phyloP scores from a whole-genome alignment of 148 eudicot genomes.

The Cornus suecica region DNA sequence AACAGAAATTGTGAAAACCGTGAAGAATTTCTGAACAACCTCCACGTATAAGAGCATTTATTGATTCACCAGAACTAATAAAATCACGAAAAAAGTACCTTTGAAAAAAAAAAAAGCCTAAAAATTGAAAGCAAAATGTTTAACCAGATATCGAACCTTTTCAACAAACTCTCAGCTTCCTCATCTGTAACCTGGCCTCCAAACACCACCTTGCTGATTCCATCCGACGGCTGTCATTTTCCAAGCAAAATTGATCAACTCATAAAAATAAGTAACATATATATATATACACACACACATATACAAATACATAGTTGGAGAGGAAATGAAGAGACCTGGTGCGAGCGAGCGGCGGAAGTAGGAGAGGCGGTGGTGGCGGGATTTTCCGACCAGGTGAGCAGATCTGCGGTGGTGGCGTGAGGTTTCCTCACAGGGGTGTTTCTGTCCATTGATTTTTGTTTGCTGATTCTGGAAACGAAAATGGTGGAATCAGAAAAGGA shows the following conservation, averaged over 20 bases:
- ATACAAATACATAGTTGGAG: no score
- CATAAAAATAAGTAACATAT: neutral
- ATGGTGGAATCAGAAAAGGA: neutral
- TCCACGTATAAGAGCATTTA: conserved; percentile 7
- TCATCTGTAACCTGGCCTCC: conserved; percentile 45
- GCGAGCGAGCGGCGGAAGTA: conserved; percentile 33
- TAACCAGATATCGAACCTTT: conserved; percentile 29
- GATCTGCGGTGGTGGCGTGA: conserved; percentile 79
- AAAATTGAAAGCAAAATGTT: neutral
- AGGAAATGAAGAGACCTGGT: conserved; percentile 24
- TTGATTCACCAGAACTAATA: conserved; percentile 1
- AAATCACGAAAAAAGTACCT: neutral
- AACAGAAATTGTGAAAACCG: conserved; percentile 14
- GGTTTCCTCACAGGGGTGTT: conserved; percentile 66
- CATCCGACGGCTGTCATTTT: conserved; percentile 33
- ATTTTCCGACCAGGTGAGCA: conserved; percentile 57
- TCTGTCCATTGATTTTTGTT: conserved; percentile 17
- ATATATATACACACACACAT: no score
- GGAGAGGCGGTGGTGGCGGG: conserved; percentile 24
- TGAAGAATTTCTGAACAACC: neutral
- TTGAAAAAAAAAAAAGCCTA: no score
- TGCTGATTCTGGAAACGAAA: neutral
- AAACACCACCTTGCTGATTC: conserved; percentile 37
- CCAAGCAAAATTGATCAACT: neutral
- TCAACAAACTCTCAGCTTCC: conserved; percentile 37